Base-by-base conservation (phyloP, 2,329 filamentous ascomycete genomes). In the Ustilaginoidea virens region DNA sequence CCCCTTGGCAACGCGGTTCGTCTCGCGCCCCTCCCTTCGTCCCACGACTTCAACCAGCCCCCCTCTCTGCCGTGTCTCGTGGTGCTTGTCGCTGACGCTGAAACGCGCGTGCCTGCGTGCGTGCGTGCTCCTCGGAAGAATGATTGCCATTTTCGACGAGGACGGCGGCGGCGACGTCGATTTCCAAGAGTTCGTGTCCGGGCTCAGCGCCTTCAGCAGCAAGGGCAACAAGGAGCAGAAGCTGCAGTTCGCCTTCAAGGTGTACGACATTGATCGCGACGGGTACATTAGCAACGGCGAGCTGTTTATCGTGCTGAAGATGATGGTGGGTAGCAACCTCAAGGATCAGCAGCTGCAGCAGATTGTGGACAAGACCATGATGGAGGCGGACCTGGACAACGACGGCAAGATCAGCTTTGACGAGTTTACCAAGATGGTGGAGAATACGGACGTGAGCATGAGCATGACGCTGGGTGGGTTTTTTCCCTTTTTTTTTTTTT, bases 181-280 rank as follows among this genome's bases (percentile, higher is more conserved):
- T 56, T 98, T 98, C 57, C 85, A 96, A 51, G 90, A 98, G 57
- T 98, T 98, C 53, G 90, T 98, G 7, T 85, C 82, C 2, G 90
- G 90, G 4, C 71, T 98, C 27, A 87, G 79, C 41, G 90, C 90
- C 23, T 98, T 98, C 66, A 90, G 80, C 51, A 86, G 80, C 59
- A 96, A 94, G 61, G 90, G 90, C 37, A 94, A 96, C 63, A 96
- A 98, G 66, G 85, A 94, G 58, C 87, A 98, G 62, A 98, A 98
- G 65, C 69, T 96, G 39, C 77, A 74, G 31, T 98, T 98, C 50
- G 90, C 90, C 25, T 98, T 98, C 72, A 93, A 94, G 58, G 90
- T 98, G 36, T 98, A 98, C 66, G 90, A 98, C 55, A 96, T 98
- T 48, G 90, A 98, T 58, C 82, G 90, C 35, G 90, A 98, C 55